These are phyloP conservation scores for Fermentozyma sake DNA, from an alignment of 1,139 yeast species.

Conservation along the genomic window DNA sequence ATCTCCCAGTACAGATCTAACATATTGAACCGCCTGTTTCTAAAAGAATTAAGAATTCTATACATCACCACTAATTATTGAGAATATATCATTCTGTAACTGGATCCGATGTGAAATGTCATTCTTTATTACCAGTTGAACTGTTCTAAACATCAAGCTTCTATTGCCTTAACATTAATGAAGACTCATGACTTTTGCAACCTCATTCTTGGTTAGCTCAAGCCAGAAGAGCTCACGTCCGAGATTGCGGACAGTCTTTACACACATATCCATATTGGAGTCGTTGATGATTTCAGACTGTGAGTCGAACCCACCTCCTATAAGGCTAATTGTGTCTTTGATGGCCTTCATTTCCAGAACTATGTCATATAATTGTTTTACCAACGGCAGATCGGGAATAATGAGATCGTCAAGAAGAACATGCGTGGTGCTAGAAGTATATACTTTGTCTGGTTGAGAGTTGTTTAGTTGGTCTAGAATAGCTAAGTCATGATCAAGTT, in stretches of 20 bases:
- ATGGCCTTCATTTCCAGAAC: constrained; percentile 66
- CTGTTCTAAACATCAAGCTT: too few species aligned
- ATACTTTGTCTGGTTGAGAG: constrained; percentile 16
- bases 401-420: constrained; percentile 32
- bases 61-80: too few species aligned
- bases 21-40: too few species aligned
- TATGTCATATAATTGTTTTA: constrained; percentile 53
- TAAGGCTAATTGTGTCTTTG: constrained; percentile 56
- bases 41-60: too few species aligned
- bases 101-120: too few species aligned
- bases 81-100: too few species aligned
- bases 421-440: constrained; percentile 11
- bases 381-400: constrained; percentile 39
- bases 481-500: constrained; percentile 22
- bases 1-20: too few species aligned
- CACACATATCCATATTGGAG: constrained; percentile 45
- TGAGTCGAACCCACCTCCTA: constrained; percentile 47
- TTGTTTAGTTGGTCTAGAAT: constrained; percentile 22
- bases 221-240: constrained; percentile 75
- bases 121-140: too few species aligned
- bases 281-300: constrained; percentile 34
- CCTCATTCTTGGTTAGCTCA: constrained; percentile 33
- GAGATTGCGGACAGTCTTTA: constrained; percentile 54
- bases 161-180: too few species aligned
- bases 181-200: constrained; percentile 23